phyloP scores from a whole-genome alignment of 2,329 filamentous ascomycete genomes.

The Teratosphaeria zuluensis region DNA sequence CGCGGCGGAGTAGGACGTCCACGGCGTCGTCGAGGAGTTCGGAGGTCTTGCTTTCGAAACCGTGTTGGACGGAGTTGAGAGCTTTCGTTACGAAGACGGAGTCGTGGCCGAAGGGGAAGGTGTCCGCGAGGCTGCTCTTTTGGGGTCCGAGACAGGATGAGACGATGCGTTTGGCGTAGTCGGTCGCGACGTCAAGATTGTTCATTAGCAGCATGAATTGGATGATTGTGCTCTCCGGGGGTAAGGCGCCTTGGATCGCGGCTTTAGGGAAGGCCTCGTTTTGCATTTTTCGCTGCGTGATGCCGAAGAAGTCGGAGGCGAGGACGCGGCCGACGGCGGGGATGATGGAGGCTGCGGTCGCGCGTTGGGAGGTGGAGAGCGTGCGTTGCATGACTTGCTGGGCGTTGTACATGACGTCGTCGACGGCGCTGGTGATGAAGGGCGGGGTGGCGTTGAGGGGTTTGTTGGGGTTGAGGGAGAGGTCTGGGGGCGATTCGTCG shows the following conservation, averaged over 20 bases:
- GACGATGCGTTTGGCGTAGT: slow-evolving; percentile 84
- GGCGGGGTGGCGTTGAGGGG: slow-evolving; percentile 69
- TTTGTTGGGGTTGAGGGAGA: slow-evolving; percentile 66
- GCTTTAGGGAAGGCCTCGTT: slow-evolving; percentile 87
- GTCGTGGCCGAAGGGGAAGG: slow-evolving; percentile 73
- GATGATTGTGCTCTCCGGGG: slow-evolving; percentile 80
- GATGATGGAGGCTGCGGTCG: slow-evolving; percentile 67
- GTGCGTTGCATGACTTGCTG: slow-evolving; percentile 83
- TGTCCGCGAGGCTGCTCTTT: background rate
- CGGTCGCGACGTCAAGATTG: slow-evolving; percentile 83
- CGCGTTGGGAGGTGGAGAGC: slow-evolving; percentile 72
- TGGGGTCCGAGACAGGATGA: slow-evolving; percentile 47
- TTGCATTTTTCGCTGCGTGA: slow-evolving; percentile 96
- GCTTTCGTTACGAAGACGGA: slow-evolving; percentile 57
- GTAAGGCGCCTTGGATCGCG: slow-evolving; percentile 65
- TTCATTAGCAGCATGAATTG: slow-evolving; percentile 90
- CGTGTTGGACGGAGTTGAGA: slow-evolving; percentile 58
- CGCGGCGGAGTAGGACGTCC: slow-evolving; percentile 75
- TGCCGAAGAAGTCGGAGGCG: slow-evolving; percentile 82
- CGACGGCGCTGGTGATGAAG: slow-evolving; percentile 88
- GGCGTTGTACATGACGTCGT: slow-evolving; percentile 99
- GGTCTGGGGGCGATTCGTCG: slow-evolving; percentile 72
- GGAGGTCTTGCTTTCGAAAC: slow-evolving; percentile 66
- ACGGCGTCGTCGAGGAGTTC: slow-evolving; percentile 80
- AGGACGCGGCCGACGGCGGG: slow-evolving; percentile 72